Evolutionary conservation across 805 yeast genomes (phyloP).

Genomic region (Schwanniomyces yamadae): DNA sequence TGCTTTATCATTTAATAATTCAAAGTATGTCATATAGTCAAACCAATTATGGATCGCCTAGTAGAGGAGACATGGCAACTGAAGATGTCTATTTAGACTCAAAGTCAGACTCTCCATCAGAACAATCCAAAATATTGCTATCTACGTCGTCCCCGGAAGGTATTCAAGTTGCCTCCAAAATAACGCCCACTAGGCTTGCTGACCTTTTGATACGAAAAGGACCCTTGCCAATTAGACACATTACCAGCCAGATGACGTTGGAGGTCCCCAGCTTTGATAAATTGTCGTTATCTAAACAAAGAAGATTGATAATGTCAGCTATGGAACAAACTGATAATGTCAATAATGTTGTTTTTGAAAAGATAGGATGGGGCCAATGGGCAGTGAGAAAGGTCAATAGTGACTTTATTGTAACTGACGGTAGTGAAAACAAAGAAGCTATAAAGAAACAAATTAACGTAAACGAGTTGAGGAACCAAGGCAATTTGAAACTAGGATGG

Average conservation of each 20-base stretch:
- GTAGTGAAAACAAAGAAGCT: slow-evolving; percentile 25
- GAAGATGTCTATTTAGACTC: background rate
- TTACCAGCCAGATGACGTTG: slow-evolving; percentile 71
- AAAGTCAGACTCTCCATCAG: slow-evolving; percentile 3
- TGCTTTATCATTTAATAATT: background rate
- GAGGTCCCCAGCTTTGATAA: slow-evolving; percentile 80
- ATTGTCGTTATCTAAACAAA: slow-evolving; percentile 80
- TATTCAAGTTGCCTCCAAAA: slow-evolving; percentile 80
- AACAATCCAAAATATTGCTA: slow-evolving; percentile 27
- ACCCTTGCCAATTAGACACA: slow-evolving; percentile 86
- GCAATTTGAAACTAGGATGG: slow-evolving; percentile 40
- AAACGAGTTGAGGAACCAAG: slow-evolving; percentile 33
- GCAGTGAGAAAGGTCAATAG: slow-evolving; percentile 60
- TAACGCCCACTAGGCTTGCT: slow-evolving; percentile 77
- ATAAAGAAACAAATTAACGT: slow-evolving; percentile 27
- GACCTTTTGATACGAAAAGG: slow-evolving; percentile 69
- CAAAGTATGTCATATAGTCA: background rate
- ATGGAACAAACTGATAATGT: slow-evolving; percentile 68
- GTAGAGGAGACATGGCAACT: background rate
- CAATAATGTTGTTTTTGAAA: slow-evolving; percentile 74
- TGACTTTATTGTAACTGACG: slow-evolving; percentile 48
- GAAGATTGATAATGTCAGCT: slow-evolving; percentile 86
- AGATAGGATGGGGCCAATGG: slow-evolving; percentile 99
- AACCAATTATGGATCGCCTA: background rate
- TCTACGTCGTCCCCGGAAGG: slow-evolving; percentile 87